Conservation (phyloP, 345 rosid genomes). For the Camelina sativa region DNA sequence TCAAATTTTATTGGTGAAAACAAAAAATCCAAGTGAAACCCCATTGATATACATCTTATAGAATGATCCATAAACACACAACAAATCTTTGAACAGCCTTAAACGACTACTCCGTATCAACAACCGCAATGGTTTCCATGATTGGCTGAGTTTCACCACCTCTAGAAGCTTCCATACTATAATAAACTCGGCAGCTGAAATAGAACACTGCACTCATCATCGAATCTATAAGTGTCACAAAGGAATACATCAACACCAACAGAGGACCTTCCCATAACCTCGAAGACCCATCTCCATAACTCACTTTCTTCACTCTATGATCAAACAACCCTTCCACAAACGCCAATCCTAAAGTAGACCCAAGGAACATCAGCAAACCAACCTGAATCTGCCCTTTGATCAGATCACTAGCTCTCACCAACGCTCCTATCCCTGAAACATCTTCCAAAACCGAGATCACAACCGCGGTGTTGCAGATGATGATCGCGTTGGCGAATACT, state of each 20-base stretch:
- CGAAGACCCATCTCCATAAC: constrained; percentile 93
- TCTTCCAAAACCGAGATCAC: constrained; percentile 83
- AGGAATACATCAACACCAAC: constrained; percentile 83
- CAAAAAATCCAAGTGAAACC: constrained; percentile 9
- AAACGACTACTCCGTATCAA: constrained; percentile 24
- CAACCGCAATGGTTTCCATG: constrained; percentile 49
- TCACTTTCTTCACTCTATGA: constrained; percentile 83
- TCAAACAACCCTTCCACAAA: constrained; percentile 88
- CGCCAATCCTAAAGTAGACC: constrained; percentile 82
- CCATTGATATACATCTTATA: constrained; percentile 28
- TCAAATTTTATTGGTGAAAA: background rate
- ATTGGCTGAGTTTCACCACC: constrained; percentile 55
- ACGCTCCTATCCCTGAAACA: constrained; percentile 76
- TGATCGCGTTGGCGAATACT: constrained; percentile 72
- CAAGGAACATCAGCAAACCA: constrained; percentile 80
- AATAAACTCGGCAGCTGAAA: constrained; percentile 76
- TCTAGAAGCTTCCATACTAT: constrained; percentile 51
- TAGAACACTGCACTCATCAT: constrained; percentile 91
- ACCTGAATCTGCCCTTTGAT: constrained; percentile 86
- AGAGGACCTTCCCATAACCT: constrained; percentile 98
- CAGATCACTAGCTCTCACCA: constrained; percentile 63
- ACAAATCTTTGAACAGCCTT: too few species aligned
- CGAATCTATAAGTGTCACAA: constrained; percentile 78
- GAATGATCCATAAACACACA: background rate
- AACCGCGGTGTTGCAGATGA: constrained; percentile 68